These are phyloP conservation scores for Pholiota microspora DNA, from an alignment of 768 basidiomycete genomes.

Conservation along the genomic window DNA sequence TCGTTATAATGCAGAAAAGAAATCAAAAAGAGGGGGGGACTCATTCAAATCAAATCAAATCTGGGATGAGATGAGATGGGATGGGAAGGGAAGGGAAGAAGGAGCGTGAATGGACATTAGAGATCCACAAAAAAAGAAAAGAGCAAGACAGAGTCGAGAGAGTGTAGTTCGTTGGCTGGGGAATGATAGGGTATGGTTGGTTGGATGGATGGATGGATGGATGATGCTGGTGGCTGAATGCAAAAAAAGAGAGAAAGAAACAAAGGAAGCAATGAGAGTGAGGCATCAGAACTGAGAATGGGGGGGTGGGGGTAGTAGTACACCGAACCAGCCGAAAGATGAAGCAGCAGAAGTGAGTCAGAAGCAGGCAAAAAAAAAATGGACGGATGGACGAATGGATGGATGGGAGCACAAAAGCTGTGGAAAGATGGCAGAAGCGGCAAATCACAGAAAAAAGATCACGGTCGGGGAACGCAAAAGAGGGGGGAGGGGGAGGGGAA, in stretches of 20 bases:
- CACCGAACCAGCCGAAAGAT: slow-evolving; percentile 6
- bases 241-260: slow-evolving; percentile 1
- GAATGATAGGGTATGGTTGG: too few relatives aligned
- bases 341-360: neutral
- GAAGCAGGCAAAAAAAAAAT: neutral
- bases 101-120: slow-evolving; percentile 4
- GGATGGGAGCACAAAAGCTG: neutral
- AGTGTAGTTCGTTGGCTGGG: too few relatives aligned
- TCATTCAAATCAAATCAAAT: too few relatives aligned
- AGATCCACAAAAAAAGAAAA: slow-evolving; percentile 5
- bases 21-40: neutral
- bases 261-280: neutral
- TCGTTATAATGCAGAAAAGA: neutral
- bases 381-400: neutral
- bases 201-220: too few relatives aligned
- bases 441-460: too few relatives aligned
- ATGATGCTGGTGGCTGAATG: too few relatives aligned
- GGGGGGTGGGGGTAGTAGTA: neutral
- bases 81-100: too few relatives aligned
- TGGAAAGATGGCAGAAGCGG: too few relatives aligned
- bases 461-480: too few relatives aligned
- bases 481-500: too few relatives aligned
- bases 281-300: slow-evolving; percentile 7
- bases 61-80: too few relatives aligned
- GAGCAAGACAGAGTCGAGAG: too few relatives aligned